Percentiles rank a stretch among this genome's conserved stretches.
These are phyloP conservation scores for Cnidoscolus chayamansa DNA, from an alignment of 441 rosid species.

Conservation along the genomic window DNA sequence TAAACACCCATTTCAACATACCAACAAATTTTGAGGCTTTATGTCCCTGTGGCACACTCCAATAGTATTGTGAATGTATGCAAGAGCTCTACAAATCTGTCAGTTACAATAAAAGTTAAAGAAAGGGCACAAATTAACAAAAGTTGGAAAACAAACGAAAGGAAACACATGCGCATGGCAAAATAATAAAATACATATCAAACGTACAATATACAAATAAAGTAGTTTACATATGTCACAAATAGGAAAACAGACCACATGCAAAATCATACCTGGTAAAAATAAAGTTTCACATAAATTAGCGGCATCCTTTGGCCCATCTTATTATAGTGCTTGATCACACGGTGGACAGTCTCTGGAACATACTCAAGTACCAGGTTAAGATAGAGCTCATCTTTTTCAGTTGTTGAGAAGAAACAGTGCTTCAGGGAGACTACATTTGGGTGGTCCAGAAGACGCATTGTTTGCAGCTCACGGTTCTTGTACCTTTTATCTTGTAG, in stretches of 20 bases:
- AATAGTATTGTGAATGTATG: constrained; percentile 43
- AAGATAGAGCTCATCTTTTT: constrained; percentile 66
- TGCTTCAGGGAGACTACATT: constrained; percentile 71
- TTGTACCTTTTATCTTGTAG: constrained; percentile 79
- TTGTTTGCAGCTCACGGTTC: constrained; percentile 71
- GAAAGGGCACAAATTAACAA: neutral
- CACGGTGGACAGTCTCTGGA: constrained; percentile 65
- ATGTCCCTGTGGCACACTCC: constrained; percentile 54
- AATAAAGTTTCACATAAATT: constrained; percentile 63
- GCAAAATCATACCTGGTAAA: constrained; percentile 47
- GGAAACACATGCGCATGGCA: neutral
- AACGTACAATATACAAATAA: neutral
- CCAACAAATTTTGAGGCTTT: constrained; percentile 53
- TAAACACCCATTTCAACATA: constrained; percentile 12
- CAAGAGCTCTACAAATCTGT: constrained; percentile 50
- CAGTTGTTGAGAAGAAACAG: constrained; percentile 77
- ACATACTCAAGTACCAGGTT: constrained; percentile 80
- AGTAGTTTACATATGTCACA: neutral
- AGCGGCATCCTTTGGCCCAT: constrained; percentile 68
- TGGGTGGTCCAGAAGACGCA: constrained; percentile 74
- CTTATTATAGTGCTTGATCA: constrained; percentile 64
- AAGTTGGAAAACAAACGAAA: neutral
- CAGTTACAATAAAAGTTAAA: neutral
- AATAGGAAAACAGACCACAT: neutral
- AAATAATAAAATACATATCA: neutral